Percentiles rank a stretch among this genome's conserved stretches.
phyloP scores from a whole-genome alignment of 2,329 filamentous ascomycete genomes.

The Rhynchosporium secalis region DNA sequence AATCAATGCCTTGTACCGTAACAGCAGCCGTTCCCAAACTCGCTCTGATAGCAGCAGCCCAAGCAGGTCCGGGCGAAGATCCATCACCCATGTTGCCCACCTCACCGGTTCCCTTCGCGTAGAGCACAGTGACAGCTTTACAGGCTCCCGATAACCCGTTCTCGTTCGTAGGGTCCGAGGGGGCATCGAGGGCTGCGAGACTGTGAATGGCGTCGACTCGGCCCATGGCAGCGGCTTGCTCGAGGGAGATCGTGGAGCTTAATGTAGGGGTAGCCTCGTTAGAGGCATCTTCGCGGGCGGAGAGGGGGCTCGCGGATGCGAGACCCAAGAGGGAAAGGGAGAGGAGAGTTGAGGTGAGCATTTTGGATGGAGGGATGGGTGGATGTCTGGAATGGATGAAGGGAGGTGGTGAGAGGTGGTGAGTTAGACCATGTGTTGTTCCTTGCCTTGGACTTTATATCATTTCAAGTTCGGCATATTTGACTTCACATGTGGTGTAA shows the following conservation, averaged over 20 bases:
- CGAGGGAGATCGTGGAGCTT: neutral
- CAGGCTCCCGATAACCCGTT: neutral
- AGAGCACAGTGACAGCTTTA: constrained; percentile 15
- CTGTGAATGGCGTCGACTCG: neutral
- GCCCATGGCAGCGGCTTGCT: constrained; percentile 1
- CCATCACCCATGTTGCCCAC: constrained; percentile 14
- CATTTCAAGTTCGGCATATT: neutral
- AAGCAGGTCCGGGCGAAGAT: constrained; percentile 10
- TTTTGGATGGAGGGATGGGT: neutral
- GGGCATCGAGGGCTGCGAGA: neutral
- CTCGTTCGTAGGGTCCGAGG: neutral
- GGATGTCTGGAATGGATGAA: neutral
- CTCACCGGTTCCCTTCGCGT: constrained; percentile 11
- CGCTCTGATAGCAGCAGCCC: neutral
- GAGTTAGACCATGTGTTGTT: neutral
- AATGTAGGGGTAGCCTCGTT: neutral
- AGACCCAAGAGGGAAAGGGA: neutral
- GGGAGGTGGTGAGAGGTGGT: no score
- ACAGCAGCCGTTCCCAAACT: constrained; percentile 6
- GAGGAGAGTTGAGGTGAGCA: neutral
- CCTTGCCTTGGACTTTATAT: neutral
- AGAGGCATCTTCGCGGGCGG: neutral
- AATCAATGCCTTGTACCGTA: constrained; percentile 14
- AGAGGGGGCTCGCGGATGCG: neutral
- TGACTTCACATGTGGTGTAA: neutral